These are phyloP conservation scores for Gaillardinia entomophila DNA, from an alignment of 805 yeast species.

Conservation along the genomic window DNA sequence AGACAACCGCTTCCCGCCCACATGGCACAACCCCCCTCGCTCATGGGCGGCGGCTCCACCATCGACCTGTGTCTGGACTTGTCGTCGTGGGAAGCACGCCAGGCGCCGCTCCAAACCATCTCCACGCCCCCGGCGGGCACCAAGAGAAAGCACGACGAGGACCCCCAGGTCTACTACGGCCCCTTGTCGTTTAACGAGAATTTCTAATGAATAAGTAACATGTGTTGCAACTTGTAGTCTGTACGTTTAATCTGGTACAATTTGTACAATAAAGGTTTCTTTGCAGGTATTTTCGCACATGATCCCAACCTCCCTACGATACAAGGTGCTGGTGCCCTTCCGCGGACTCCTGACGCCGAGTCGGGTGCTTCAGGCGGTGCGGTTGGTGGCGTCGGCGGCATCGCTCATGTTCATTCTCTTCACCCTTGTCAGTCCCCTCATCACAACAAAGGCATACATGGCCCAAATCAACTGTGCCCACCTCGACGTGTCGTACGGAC, in stretches of 20 bases:
- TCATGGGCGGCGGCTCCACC: constrained; percentile 40
- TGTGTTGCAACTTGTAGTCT: not conserved
- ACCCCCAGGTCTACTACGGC: constrained; percentile 27
- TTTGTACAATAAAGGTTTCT: constrained; percentile 1
- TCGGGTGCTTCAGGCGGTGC: constrained; percentile 15
- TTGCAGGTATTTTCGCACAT: constrained; percentile 6
- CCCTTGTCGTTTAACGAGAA: constrained; percentile 44
- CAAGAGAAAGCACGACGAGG: constrained; percentile 25
- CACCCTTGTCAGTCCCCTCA: constrained; percentile 12
- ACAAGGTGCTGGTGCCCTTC: constrained; percentile 11
- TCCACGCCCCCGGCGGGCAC: not conserved
- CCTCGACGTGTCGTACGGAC: constrained; percentile 47
- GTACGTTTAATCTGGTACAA: not conserved
- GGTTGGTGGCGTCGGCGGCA: constrained; percentile 14
- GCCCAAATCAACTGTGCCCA: constrained; percentile 45
- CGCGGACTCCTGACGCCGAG: constrained; percentile 19
- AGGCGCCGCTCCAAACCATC: constrained; percentile 2
- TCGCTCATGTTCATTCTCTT: constrained; percentile 10
- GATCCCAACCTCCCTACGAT: constrained; percentile 1
- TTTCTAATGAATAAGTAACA: constrained; percentile 20
- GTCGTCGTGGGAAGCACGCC: constrained; percentile 34
- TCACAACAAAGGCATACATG: constrained; percentile 16
- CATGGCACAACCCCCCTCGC: constrained; percentile 39
- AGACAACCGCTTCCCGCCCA: constrained; percentile 40
- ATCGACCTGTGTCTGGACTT: constrained; percentile 35